phyloP scores from a whole-genome alignment of 176 grass and related monocot species.

The Lolium rigidum region DNA sequence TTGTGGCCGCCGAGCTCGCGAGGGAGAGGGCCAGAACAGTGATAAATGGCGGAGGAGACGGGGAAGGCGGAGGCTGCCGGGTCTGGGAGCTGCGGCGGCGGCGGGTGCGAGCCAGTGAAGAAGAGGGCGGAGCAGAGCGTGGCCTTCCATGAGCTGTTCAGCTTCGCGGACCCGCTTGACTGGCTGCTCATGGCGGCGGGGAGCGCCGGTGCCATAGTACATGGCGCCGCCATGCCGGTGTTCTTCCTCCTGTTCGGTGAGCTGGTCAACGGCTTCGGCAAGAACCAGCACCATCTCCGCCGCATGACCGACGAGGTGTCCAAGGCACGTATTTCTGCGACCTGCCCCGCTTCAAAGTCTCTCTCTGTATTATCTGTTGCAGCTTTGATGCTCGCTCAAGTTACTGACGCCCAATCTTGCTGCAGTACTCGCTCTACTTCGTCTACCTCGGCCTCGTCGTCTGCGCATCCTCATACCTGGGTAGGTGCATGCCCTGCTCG shows the following conservation, averaged over 20 bases:
- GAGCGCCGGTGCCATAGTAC: conserved; percentile 72
- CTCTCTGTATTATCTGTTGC: background rate
- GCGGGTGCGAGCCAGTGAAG: conserved; percentile 50
- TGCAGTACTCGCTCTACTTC: conserved; percentile 95
- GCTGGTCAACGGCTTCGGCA: conserved; percentile 94
- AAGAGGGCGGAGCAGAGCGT: conserved; percentile 69
- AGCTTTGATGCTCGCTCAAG: background rate
- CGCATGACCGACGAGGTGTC: conserved; percentile 89
- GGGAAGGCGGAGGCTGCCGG: conserved; percentile 45
- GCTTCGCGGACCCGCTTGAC: conserved; percentile 81
- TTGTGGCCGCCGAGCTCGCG: background rate
- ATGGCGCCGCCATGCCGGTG: conserved; percentile 86
- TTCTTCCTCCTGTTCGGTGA: conserved; percentile 96
- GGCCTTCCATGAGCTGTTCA: conserved; percentile 79
- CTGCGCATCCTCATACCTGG: conserved; percentile 89
- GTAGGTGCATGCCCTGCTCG: conserved; percentile 40
- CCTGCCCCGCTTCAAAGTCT: background rate
- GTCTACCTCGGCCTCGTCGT: conserved; percentile 89
- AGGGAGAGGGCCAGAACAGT: background rate
- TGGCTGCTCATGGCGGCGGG: conserved; percentile 80
- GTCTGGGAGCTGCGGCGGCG: conserved; percentile 30
- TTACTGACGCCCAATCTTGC: background rate
- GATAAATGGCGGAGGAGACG: conserved; percentile 43
- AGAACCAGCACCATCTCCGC: conserved; percentile 77
- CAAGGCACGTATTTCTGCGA: conserved; percentile 46